These are phyloP conservation scores for Talaromyces trachyspermus DNA, from an alignment of 495 filamentous ascomycete species.

Conservation along the genomic window DNA sequence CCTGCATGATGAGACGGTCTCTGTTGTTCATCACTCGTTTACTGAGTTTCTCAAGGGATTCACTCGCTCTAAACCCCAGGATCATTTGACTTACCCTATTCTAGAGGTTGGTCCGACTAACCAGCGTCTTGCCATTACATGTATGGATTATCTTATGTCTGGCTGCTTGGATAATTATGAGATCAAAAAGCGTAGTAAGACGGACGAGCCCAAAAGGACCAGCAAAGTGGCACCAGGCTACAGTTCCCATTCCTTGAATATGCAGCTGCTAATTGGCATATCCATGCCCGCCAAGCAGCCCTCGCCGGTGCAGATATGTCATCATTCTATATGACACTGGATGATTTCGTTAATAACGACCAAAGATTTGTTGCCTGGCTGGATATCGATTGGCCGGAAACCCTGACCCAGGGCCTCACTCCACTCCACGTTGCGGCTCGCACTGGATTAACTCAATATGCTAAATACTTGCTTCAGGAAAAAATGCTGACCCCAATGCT, in stretches of 20 bases:
- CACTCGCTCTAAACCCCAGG: not conserved
- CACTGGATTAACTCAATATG: constrained; percentile 13
- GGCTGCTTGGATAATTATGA: constrained; percentile 13
- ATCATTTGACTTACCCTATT: constrained; percentile 7
- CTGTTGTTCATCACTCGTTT: constrained; percentile 47
- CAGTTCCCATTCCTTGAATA: constrained; percentile 19
- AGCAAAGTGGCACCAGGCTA: constrained; percentile 4
- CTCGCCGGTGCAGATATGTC: constrained; percentile 7
- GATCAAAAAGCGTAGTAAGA: constrained; percentile 5
- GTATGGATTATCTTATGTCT: constrained; percentile 13
- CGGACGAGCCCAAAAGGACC: constrained; percentile 2
- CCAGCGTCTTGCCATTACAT: constrained; percentile 11
- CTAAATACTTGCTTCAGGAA: constrained; percentile 10
- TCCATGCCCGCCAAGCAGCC: constrained; percentile 10
- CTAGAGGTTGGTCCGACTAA: constrained; percentile 11
- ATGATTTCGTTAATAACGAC: constrained; percentile 9
- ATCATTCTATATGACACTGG: constrained; percentile 9
- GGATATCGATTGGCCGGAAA: constrained; percentile 12
- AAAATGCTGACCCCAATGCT: constrained; percentile 9
- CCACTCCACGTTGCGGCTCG: constrained; percentile 15
- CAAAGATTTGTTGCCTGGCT: constrained; percentile 11
- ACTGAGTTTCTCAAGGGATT: constrained; percentile 38
- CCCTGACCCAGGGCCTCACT: constrained; percentile 9
- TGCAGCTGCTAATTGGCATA: constrained; percentile 15
- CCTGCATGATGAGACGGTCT: constrained; percentile 38